These are phyloP conservation scores for Phaffia australis DNA, from an alignment of 768 basidiomycete genomes.

Conservation along the genomic window DNA sequence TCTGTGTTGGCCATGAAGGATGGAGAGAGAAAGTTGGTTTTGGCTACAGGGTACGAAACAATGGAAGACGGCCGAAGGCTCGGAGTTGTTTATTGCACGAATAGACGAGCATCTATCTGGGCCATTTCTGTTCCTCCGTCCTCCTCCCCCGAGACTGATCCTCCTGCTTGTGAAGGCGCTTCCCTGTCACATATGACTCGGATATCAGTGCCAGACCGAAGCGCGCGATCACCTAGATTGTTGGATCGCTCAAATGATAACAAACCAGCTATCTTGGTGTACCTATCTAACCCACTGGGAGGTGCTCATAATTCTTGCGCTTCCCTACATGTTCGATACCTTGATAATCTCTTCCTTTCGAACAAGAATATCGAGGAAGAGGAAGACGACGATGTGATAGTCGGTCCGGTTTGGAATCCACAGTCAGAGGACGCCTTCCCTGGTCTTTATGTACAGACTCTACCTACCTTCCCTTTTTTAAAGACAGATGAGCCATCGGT, in stretches of 20 bases:
- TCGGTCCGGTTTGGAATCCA: constrained; percentile 43
- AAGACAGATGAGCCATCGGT: constrained; percentile 32
- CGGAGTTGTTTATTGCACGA: constrained; percentile 52
- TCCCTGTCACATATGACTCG: neutral
- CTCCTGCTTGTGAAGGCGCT: constrained; percentile 26
- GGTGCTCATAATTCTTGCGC: constrained; percentile 54
- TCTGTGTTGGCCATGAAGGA: constrained; percentile 45
- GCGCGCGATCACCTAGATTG: constrained; percentile 54
- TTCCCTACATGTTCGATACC: constrained; percentile 44
- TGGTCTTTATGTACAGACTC: constrained; percentile 51
- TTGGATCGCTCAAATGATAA: constrained; percentile 30
- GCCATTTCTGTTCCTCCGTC: constrained; percentile 36
- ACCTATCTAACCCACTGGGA: constrained; percentile 49
- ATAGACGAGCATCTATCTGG: constrained; percentile 53
- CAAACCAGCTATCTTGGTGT: constrained; percentile 41
- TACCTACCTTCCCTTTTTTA: constrained; percentile 44
- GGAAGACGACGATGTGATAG: constrained; percentile 33
- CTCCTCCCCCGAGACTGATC: neutral
- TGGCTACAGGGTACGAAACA: constrained; percentile 54
- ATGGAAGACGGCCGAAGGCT: constrained; percentile 50
- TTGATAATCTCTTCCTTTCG: constrained; percentile 26
- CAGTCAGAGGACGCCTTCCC: constrained; percentile 45
- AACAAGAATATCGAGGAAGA: neutral
- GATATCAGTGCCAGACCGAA: constrained; percentile 43
- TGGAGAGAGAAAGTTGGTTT: constrained; percentile 37